phyloP scores from a whole-genome alignment of 495 filamentous ascomycete species.

The Talaromyces thailandensis region DNA sequence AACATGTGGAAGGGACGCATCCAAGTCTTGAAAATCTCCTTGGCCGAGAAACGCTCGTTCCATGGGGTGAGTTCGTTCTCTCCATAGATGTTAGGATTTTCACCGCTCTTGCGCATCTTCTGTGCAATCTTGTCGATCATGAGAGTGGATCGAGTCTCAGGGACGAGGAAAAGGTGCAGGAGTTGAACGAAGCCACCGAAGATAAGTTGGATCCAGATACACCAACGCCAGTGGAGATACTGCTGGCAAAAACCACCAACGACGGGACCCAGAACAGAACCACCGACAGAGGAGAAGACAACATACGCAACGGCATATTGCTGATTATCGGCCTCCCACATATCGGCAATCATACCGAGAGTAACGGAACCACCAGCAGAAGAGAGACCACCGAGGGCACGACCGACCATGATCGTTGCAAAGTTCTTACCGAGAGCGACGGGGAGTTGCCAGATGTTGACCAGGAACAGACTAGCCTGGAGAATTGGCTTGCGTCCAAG shows the following conservation, averaged over 20 bases:
- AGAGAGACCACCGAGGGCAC: constrained; percentile 48
- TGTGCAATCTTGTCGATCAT: constrained; percentile 54
- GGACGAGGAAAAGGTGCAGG: constrained; percentile 44
- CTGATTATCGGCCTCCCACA: constrained; percentile 52
- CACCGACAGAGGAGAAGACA: constrained; percentile 56
- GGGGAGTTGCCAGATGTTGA: constrained; percentile 51
- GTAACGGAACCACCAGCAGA: constrained; percentile 57
- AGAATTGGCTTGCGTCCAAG: constrained; percentile 48
- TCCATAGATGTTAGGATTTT: constrained; percentile 50
- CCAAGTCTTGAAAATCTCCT: constrained; percentile 47
- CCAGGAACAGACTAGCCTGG: constrained; percentile 45
- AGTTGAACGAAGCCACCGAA: constrained; percentile 48
- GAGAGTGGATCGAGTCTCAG: constrained; percentile 48
- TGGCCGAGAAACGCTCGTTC: constrained; percentile 47
- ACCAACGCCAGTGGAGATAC: constrained; percentile 44
- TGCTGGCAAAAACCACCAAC: constrained; percentile 50
- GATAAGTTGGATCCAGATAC: constrained; percentile 52
- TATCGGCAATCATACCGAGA: constrained; percentile 52
- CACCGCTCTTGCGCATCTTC: constrained; percentile 38
- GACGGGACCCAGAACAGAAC: constrained; percentile 52
- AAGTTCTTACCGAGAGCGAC: constrained; percentile 47
- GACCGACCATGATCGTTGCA: constrained; percentile 44
- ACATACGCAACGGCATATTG: constrained; percentile 54
- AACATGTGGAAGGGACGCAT: constrained; percentile 55
- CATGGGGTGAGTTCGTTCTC: constrained; percentile 53